Conservation (phyloP, 2,329 filamentous ascomycete genomes). For the Trichophyton mentagrophytes region DNA sequence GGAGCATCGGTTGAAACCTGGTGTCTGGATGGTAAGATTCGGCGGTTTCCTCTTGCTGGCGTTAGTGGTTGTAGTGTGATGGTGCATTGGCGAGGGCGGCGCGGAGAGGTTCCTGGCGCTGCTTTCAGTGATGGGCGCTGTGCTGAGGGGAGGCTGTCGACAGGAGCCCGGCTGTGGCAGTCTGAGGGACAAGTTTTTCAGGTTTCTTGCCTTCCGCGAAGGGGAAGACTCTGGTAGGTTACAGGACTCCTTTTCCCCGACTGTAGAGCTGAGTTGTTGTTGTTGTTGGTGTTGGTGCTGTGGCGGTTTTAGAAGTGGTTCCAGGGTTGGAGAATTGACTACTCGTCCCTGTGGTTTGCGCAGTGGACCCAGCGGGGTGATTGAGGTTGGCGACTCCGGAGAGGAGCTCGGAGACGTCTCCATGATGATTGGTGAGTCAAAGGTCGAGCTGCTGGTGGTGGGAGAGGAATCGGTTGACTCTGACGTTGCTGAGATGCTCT, state of each 20-base stretch:
- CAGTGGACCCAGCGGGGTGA: constrained; percentile 43
- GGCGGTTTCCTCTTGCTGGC: constrained; percentile 44
- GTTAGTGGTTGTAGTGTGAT: constrained; percentile 34
- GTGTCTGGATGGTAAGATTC: constrained; percentile 48
- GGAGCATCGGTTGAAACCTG: constrained; percentile 38
- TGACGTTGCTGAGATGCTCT: constrained; percentile 40
- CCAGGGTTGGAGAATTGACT: neutral
- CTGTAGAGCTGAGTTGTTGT: neutral
- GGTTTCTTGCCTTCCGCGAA: constrained; percentile 40
- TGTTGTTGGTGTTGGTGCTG: neutral
- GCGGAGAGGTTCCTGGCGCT: constrained; percentile 35
- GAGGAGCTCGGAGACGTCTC: constrained; percentile 87
- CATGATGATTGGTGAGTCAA: constrained; percentile 78
- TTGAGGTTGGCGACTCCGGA: constrained; percentile 71
- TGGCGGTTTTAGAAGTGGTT: neutral
- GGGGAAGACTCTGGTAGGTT: constrained; percentile 19
- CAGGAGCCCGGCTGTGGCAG: constrained; percentile 37
- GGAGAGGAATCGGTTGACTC: constrained; percentile 90
- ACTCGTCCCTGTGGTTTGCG: neutral
- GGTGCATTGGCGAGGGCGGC: constrained; percentile 42
- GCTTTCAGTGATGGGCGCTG: constrained; percentile 32
- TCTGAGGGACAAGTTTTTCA: constrained; percentile 52
- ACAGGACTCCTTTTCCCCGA: constrained; percentile 6
- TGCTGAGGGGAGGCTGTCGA: constrained; percentile 34
- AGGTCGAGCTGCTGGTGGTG: constrained; percentile 83